Percentiles rank a stretch among this genome's conserved stretches.
phyloP scores from a whole-genome alignment of 768 basidiomycete genomes.

The Russula compacta region DNA sequence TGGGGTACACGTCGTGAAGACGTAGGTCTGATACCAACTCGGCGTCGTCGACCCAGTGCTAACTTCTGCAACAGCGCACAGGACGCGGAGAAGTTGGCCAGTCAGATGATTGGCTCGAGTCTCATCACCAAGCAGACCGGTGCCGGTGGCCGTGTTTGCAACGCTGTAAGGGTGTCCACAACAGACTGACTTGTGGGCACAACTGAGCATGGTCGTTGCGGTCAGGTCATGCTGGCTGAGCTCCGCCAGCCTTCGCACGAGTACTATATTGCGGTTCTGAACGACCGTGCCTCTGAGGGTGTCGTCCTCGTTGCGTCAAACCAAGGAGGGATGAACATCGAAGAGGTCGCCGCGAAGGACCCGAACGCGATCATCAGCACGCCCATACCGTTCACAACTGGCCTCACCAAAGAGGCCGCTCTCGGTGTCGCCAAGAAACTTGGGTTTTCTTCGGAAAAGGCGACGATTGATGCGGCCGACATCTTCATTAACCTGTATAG shows the following conservation, averaged over 20 bases:
- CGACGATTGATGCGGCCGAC: conserved; percentile 80
- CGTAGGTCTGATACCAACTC: conserved; percentile 35
- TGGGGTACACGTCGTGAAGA: conserved; percentile 90
- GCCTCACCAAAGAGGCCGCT: conserved; percentile 65
- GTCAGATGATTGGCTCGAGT: conserved; percentile 89
- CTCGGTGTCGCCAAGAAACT: conserved; percentile 78
- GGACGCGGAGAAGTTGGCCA: conserved; percentile 79
- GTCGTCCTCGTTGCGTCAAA: conserved; percentile 89
- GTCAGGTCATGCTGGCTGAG: conserved; percentile 95
- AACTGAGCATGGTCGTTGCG: neutral
- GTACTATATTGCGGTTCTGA: conserved; percentile 95
- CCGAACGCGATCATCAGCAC: conserved; percentile 93
- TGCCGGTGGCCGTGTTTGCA: conserved; percentile 84
- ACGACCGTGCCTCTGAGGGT: conserved; percentile 82
- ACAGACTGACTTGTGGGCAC: neutral
- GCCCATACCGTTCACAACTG: conserved; percentile 77
- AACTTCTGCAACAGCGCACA: conserved; percentile 47
- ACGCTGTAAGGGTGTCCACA: conserved; percentile 53
- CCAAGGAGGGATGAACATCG: conserved; percentile 99
- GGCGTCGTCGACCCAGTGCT: neutral
- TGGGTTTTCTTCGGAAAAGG: conserved; percentile 67
- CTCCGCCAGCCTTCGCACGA: conserved; percentile 89
- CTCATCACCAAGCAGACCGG: conserved; percentile 99
- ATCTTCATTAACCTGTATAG: conserved; percentile 92
- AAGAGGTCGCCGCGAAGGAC: conserved; percentile 96